A percentile compares a stretch with the other conserved stretches of the same genome.
These are phyloP conservation scores for Hypoxylon cercidicola DNA, from an alignment of 495 filamentous ascomycete species.

Conservation along the genomic window DNA sequence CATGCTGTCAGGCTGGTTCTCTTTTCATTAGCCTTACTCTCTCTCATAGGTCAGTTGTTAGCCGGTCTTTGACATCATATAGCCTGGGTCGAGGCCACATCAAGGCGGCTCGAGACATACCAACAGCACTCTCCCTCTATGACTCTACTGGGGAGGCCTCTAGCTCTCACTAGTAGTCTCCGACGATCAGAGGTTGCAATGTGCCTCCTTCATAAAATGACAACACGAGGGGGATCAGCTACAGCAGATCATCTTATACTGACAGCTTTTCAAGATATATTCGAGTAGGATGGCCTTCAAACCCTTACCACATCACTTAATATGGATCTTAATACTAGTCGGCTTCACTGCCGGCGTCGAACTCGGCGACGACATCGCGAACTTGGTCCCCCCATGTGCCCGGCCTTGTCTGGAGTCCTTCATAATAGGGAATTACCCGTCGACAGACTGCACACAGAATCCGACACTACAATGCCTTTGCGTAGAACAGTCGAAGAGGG, in stretches of 20 bases:
- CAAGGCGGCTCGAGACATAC: slow-evolving; percentile 27
- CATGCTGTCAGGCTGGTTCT: slow-evolving; percentile 55
- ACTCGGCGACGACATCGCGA: slow-evolving; percentile 56
- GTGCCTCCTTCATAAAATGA: slow-evolving; percentile 29
- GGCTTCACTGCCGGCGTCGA: slow-evolving; percentile 43
- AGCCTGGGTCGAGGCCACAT: slow-evolving; percentile 33
- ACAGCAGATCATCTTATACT: slow-evolving; percentile 33
- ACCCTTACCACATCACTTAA: slow-evolving; percentile 45
- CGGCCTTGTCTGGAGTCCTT: slow-evolving; percentile 70
- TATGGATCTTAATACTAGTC: slow-evolving; percentile 49
- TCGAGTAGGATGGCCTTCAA: slow-evolving; percentile 57
- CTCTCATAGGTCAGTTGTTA: slow-evolving; percentile 49
- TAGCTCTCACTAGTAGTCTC: slow-evolving; percentile 28
- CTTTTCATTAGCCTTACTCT: slow-evolving; percentile 47
- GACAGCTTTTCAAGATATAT: slow-evolving; percentile 50
- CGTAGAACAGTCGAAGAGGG: slow-evolving; percentile 63
- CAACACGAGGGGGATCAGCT: slow-evolving; percentile 35
- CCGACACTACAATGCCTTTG: slow-evolving; percentile 72
- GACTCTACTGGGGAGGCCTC: slow-evolving; percentile 28
- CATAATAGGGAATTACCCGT: slow-evolving; percentile 66
- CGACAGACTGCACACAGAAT: slow-evolving; percentile 56
- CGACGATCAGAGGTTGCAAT: slow-evolving; percentile 33
- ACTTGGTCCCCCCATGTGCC: slow-evolving; percentile 72
- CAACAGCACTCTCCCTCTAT: slow-evolving; percentile 15
- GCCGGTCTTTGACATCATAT: slow-evolving; percentile 35